Evolutionary conservation across 2,329 filamentous ascomycete genomes (phyloP).

Genomic region (Alternaria ventricosa): DNA sequence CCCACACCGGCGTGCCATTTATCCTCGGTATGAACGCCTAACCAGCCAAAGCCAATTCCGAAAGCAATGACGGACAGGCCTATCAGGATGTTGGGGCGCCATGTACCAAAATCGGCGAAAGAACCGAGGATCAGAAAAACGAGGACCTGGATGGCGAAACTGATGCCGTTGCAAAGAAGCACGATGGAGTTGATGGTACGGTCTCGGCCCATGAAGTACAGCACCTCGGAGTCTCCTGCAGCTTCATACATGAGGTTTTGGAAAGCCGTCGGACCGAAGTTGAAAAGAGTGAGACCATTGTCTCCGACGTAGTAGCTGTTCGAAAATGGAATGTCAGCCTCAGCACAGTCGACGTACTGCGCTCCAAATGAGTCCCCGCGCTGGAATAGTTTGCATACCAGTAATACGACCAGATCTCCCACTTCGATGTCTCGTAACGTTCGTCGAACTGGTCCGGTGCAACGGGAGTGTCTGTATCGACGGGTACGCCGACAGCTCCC

Average conservation of each 20-base stretch:
- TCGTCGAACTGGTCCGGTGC: constrained; percentile 64
- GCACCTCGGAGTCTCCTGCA: constrained; percentile 59
- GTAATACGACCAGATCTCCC: constrained; percentile 66
- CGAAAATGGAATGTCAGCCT: constrained; percentile 3
- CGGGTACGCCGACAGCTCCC: constrained; percentile 24
- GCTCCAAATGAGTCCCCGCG: neutral
- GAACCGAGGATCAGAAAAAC: constrained; percentile 61
- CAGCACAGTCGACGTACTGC: neutral
- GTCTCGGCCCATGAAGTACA: constrained; percentile 63
- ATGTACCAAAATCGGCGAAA: constrained; percentile 69
- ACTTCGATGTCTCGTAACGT: constrained; percentile 58
- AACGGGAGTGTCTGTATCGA: constrained; percentile 50
- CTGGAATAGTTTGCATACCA: constrained; percentile 37
- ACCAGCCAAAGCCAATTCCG: constrained; percentile 69
- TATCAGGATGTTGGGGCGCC: constrained; percentile 65
- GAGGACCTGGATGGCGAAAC: constrained; percentile 70
- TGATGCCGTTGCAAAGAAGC: constrained; percentile 69
- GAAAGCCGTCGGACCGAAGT: constrained; percentile 57
- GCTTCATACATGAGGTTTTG: constrained; percentile 70
- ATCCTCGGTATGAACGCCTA: constrained; percentile 66
- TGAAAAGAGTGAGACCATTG: constrained; percentile 67
- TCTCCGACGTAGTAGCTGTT: constrained; percentile 69
- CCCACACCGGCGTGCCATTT: constrained; percentile 68
- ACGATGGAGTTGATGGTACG: constrained; percentile 55
- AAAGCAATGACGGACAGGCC: constrained; percentile 58